Conservation (phyloP, 495 filamentous ascomycete species). For the Aspergillus cristatus region DNA sequence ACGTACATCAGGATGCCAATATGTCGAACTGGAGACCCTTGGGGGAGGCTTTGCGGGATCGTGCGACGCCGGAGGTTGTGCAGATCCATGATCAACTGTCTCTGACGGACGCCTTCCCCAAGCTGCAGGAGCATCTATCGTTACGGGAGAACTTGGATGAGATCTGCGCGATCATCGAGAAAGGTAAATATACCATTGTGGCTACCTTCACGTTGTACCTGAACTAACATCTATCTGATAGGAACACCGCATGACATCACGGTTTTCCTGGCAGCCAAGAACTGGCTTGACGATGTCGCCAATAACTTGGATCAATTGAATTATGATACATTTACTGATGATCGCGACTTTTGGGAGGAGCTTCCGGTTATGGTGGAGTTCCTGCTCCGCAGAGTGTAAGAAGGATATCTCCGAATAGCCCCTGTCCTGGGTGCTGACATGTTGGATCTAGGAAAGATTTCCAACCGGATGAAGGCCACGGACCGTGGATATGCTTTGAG, state of each 20-base stretch:
- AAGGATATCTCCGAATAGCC: background rate
- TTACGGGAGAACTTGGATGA: slow-evolving; percentile 29
- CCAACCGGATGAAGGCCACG: slow-evolving; percentile 19
- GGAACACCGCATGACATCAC: slow-evolving; percentile 19
- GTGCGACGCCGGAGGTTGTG: slow-evolving; percentile 21
- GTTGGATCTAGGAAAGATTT: slow-evolving; percentile 19
- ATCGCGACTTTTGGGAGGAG: slow-evolving; percentile 46
- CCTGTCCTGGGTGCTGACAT: slow-evolving; percentile 1
- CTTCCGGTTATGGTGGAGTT: slow-evolving; percentile 35
- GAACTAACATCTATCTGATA: slow-evolving; percentile 10
- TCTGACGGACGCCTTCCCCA: slow-evolving; percentile 28
- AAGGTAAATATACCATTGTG: slow-evolving; percentile 22
- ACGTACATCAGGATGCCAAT: slow-evolving; percentile 41
- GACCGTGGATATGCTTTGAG: slow-evolving; percentile 19
- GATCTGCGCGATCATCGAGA: slow-evolving; percentile 32
- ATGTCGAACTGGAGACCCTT: slow-evolving; percentile 37
- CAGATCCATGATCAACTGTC: slow-evolving; percentile 22
- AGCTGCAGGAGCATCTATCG: slow-evolving; percentile 14
- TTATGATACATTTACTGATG: slow-evolving; percentile 19
- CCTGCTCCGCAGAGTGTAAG: slow-evolving; percentile 37
- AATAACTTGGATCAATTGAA: slow-evolving; percentile 22
- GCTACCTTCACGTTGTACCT: no score
- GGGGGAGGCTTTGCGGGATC: slow-evolving; percentile 25
- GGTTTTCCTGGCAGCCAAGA: slow-evolving; percentile 19
- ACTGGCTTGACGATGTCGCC: slow-evolving; percentile 27